Percentiles rank a stretch among this genome's conserved stretches.
These are phyloP conservation scores for Chalciporus pseudorubinellus DNA, from an alignment of 768 basidiomycete species.

Conservation along the genomic window DNA sequence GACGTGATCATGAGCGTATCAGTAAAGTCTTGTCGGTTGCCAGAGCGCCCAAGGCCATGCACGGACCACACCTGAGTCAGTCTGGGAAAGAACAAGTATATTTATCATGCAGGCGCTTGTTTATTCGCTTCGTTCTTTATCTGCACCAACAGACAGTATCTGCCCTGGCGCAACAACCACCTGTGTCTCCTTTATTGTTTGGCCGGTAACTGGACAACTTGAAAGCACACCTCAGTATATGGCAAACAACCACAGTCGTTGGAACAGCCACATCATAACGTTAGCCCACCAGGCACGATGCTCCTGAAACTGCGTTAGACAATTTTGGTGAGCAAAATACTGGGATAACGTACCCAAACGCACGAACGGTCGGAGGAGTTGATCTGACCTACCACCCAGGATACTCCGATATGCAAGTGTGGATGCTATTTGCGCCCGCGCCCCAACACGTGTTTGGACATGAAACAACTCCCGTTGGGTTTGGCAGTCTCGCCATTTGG, in stretches of 20 bases:
- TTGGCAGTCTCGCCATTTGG: background rate
- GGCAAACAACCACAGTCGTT: no score
- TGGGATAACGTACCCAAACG: background rate
- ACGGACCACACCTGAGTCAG: no score
- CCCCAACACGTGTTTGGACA: background rate
- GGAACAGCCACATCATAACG: no score
- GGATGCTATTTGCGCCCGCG: background rate
- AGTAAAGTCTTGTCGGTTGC: no score
- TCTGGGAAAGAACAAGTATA: background rate
- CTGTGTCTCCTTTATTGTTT: background rate
- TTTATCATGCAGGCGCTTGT: background rate
- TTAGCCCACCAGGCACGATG: no score
- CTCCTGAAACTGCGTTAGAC: background rate
- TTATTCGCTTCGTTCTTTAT: background rate
- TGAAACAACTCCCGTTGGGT: background rate
- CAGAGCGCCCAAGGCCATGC: background rate
- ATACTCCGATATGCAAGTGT: background rate
- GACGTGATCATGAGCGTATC: background rate
- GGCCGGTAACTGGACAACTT: no score
- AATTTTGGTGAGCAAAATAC: background rate
- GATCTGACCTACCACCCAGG: background rate
- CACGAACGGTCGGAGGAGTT: background rate
- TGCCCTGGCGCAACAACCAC: background rate
- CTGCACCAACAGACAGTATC: background rate
- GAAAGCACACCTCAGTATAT: no score